Evolutionary conservation across 2,329 filamentous ascomycete genomes (phyloP), one percentile per base, ranked within the genome.

Genomic region (Proliferodiscus dingleyae): DNA sequence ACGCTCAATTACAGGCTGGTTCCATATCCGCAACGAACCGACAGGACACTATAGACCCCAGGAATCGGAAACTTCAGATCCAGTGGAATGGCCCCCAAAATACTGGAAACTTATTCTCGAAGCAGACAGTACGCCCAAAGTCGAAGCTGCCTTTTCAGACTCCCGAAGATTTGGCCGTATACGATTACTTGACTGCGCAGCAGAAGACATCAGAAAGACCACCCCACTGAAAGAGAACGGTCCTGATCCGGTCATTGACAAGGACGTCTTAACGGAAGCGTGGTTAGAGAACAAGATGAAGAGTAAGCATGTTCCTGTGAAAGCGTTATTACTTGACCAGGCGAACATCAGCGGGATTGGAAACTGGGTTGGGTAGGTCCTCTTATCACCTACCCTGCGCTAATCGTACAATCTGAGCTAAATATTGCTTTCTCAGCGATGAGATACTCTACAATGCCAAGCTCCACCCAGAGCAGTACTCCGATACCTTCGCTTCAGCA

Each of bases 401-500:
- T n/a, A n/a, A n/a, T n/a, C n/a, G n/a, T n/a, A n/a, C n/a, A n/a
- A n/a, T n/a, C n/a, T n/a, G n/a, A n/a, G n/a, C n/a, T n/a, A n/a
- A n/a, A n/a, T n/a, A n/a, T n/a, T n/a, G 18, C 13, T 8, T 34
- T 11, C 33, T 58, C 41, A 76, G 77, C 1, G 93, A 98, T 62
- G 93, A 98, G 65, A 83, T 95, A 5, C 71, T 98, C 41, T 98
- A 90, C 61, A 84, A 97, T 56, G 86, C 93, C 4, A 81, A 78
- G 40, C 76, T 97, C 13, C 91, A 98, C 56, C 93, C 93, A 0
- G 91, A 96, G 64, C 89, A 95, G 63, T 94, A 94, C 68, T 89
- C 85, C 66, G 83, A 96, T 60, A 86, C 87, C 0, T 85, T 97
- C 55, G 74, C 65, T 51, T 80, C 87, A 24, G 74, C 69, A 0